Base-by-base conservation (phyloP, 345 rosid genomes). In the Citrus maxima region DNA sequence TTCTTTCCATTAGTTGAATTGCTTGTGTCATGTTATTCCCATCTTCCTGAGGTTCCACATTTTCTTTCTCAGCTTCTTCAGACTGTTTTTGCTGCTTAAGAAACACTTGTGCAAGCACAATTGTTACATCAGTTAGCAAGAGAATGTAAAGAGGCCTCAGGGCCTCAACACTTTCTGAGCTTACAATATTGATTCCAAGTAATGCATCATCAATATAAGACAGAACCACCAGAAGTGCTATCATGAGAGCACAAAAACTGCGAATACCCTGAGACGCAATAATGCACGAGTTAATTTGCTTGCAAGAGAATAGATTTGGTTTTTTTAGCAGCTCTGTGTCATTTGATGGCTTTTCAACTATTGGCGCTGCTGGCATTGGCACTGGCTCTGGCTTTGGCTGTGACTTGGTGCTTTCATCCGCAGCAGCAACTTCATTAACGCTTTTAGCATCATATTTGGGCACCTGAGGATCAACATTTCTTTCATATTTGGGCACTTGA, bases 1-100 rank as follows among this genome's bases (percentile, higher is more conserved):
- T 92, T 86, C 93, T 88, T 83, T 94, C 98, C 85, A 93, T 54
- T 58, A 94, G 81, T 82, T 81, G 86, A 74, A 90, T 86, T 4
- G 96, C 95, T 75, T 79, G 93, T 7, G 64, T 80, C 93, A 92
- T 87, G 73, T 81, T 84, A 37, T 84, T 65, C 68, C 60, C 82
- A 59, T 88, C 87, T 51, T 75, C 84, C 78, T 77, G 79, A 72
- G 59, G 0, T 51, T 0, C 70, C 56, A 21, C 73, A 46, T 66
- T 86, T 66, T 81, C 87, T 35, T 81, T 87, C 61, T 75, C 88
- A 12, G 58, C 80, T 59, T 82, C 90, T 64, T 83, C 84, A 22
- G 55, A 25, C 18, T 65, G 80, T 22, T 67, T 82, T 75, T 71
- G 85, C 72, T 51, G 71, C 81, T 87, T 84, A 6, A 78, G 78